Evolutionary conservation across 768 basidiomycete genomes (phyloP), one percentile per base, ranked within the genome.

Genomic region (Leucocoprinus birnbaumii): DNA sequence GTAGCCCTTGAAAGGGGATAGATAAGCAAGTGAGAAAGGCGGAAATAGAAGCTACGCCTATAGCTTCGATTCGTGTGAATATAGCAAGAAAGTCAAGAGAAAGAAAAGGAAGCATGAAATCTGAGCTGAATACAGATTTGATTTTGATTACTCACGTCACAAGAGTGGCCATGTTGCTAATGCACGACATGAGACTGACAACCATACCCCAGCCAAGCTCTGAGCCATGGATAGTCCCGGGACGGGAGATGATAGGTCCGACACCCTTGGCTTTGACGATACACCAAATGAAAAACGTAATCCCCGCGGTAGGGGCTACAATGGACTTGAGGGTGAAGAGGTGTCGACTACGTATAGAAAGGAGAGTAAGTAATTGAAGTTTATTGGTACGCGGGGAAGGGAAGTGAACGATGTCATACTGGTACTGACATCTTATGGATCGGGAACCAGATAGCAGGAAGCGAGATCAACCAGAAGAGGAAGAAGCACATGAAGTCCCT

Each of bases 371-470:
- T 24, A 44, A n/a, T 31, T 42, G 43, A 44, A 47, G 46, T 46
- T 40, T 45, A n/a, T 57, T 54, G 3, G 45, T 43, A 31, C 11
- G 34, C 27, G 35, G 22, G 31, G 49, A 26, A 48, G 44, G 31
- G 2, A 21, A 26, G 26, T 21, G 31, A n/a, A 59, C 46, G 31
- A 51, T 58, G 57, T 56, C 55, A 46, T 42, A n/a, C 40, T 53
- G 52, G 44, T 51, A 70, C 82, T 55, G 66, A 87, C 86, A 90
- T 86, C 63, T 86, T 79, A 73, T 93, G 89, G 46, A 91, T 83
- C 10, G 88, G 89, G 60, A 90, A 86, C 86, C 86, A 91, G 61
- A 91, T 85, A 16, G 85, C 84, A 8, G 88, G 89, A 26, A 92
- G 78, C 27, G 84, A 87, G 37, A 90, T 77, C 24, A 91, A 71